phyloP scores from a whole-genome alignment of 192 early-diverging fungal genomes.

The Kappamyces sp. region DNA sequence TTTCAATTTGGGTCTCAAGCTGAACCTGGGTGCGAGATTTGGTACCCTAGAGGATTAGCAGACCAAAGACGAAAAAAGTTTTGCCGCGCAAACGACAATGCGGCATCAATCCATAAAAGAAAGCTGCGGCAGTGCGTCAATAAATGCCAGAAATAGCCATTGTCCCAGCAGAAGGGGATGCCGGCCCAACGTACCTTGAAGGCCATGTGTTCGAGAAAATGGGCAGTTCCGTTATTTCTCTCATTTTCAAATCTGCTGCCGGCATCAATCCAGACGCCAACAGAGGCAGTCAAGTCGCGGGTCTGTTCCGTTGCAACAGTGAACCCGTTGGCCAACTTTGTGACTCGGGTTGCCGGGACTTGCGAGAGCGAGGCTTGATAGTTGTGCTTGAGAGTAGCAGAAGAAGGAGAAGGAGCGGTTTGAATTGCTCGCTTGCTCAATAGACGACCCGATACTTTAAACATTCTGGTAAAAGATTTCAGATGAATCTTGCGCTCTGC shows the following conservation, averaged over 20 bases:
- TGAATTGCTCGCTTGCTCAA: not conserved
- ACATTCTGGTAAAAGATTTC: no score
- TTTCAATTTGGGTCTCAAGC: slow-evolving; percentile 92
- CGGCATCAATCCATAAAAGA: not conserved
- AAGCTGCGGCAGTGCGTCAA: not conserved
- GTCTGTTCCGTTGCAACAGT: slow-evolving; percentile 55
- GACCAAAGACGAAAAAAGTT: not conserved
- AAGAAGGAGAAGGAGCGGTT: slow-evolving; percentile 20
- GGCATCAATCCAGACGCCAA: slow-evolving; percentile 57
- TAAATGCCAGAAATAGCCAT: no score
- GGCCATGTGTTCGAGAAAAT: slow-evolving; percentile 99
- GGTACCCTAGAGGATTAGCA: slow-evolving; percentile 62
- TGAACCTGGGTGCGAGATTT: slow-evolving; percentile 77
- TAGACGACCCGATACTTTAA: no score
- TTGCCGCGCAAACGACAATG: not conserved
- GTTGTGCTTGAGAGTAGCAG: slow-evolving; percentile 29
- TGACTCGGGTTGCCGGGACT: slow-evolving; percentile 44
- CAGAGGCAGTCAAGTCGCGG: slow-evolving; percentile 55
- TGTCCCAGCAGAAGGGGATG: not conserved
- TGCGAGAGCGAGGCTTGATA: slow-evolving; percentile 42
- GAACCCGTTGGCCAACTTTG: slow-evolving; percentile 49
- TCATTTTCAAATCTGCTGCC: slow-evolving; percentile 52
- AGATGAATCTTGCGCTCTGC: no score
- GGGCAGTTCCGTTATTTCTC: slow-evolving; percentile 89
- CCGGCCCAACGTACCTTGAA: slow-evolving; percentile 70